phyloP scores from a whole-genome alignment of 129 eudicot genomes.

The Arctium lappa region DNA sequence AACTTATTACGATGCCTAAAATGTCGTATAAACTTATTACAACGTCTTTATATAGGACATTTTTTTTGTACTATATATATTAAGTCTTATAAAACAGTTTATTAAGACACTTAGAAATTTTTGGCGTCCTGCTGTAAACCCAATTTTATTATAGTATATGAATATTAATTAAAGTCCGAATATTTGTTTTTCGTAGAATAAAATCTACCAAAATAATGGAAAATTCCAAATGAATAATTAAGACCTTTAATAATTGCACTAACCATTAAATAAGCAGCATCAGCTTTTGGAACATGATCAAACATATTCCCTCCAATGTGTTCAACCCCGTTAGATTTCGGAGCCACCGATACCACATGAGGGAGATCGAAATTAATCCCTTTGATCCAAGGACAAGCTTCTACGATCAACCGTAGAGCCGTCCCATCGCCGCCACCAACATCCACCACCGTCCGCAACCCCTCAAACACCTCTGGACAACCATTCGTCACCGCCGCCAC shows the following conservation, averaged over 20 bases:
- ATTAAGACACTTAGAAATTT: too few relatives aligned
- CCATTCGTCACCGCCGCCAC: slow-evolving; percentile 30
- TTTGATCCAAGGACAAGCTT: slow-evolving; percentile 61
- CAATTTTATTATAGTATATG: too few relatives aligned
- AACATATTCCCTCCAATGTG: slow-evolving; percentile 78
- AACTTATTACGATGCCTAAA: too few relatives aligned
- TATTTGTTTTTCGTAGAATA: not conserved
- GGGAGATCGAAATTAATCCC: slow-evolving; percentile 75
- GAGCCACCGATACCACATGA: slow-evolving; percentile 49
- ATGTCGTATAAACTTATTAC: too few relatives aligned
- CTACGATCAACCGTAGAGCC: slow-evolving; percentile 31
- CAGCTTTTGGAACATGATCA: slow-evolving; percentile 51
- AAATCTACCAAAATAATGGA: not conserved
- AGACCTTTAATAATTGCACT: not conserved
- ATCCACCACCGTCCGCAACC: slow-evolving; percentile 51
- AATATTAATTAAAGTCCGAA: not conserved
- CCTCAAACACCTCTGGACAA: slow-evolving; percentile 49
- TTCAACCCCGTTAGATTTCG: slow-evolving; percentile 34
- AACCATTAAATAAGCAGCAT: slow-evolving; percentile 62
- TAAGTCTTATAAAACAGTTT: too few relatives aligned
- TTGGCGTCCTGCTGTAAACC: too few relatives aligned
- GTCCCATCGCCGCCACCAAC: slow-evolving; percentile 84
- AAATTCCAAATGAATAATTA: not conserved
- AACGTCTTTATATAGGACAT: too few relatives aligned
- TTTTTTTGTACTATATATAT: too few relatives aligned